These are phyloP conservation scores for Carex kokanica DNA, from an alignment of 176 grass and related monocot species.

Conservation along the genomic window DNA sequence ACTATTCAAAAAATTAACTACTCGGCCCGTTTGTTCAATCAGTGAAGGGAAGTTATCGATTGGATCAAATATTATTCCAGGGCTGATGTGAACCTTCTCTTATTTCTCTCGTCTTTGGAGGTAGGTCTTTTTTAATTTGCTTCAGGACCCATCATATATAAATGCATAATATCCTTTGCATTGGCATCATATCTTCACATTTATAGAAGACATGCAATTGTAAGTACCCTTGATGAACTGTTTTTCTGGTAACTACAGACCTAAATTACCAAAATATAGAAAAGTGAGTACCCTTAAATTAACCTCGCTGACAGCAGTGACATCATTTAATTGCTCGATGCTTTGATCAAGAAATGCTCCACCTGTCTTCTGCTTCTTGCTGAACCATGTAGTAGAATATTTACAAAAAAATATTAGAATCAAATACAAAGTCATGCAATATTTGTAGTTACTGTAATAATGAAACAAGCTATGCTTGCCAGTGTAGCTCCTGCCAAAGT, in stretches of 20 bases:
- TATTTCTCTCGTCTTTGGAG: neutral
- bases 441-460: neutral
- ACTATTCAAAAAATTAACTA: too few relatives aligned
- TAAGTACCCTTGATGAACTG: neutral
- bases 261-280: conserved; percentile 17
- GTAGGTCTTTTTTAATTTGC: neutral
- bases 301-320: conserved; percentile 93
- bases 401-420: neutral
- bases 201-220: neutral
- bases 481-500: conserved; percentile 3
- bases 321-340: conserved; percentile 97
- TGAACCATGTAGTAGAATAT: conserved; percentile 35
- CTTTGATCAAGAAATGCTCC: conserved; percentile 90
- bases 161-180: neutral
- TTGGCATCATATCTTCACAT: neutral
- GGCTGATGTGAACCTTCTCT: too few relatives aligned
- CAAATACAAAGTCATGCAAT: neutral
- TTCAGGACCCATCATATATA: neutral
- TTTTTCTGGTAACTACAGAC: neutral
- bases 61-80: too few relatives aligned
- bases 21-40: too few relatives aligned
- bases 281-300: conserved; percentile 79
- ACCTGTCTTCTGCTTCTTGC: conserved; percentile 84
- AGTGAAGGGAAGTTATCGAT: too few relatives aligned
- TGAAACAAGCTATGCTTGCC: neutral